Base-by-base conservation (phyloP, 2,329 filamentous ascomycete species). In the Colletotrichum godetiae region DNA sequence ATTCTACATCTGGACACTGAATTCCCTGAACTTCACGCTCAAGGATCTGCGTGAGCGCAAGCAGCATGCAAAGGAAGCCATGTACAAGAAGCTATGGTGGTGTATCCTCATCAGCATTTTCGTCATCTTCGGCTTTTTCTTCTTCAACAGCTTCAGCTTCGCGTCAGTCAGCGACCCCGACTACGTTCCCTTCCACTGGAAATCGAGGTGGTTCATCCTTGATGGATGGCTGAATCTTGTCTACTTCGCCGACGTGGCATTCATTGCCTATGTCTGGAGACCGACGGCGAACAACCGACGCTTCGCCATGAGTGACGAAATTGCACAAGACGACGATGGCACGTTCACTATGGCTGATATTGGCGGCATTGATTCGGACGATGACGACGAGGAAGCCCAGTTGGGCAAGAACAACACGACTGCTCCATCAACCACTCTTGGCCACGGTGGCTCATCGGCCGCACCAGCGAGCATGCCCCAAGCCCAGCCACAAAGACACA, bases 71-170 rank as follows among this genome's bases (percentile, higher is more conserved):
- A 99, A 99, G 82, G 95, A 95, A 60, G 84, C 90, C 83, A 99
- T 99, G 97, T 99, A 98, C 85, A 95, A 94, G 85, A 97, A 97
- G 82, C 91, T 99, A 15, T 99, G 97, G 95, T 99, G 95, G 95
- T 96, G 95, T 82, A 98, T 99, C 73, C 88, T 99, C 58, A 88
- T 91, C 75, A 97, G 94, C 81, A 97, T 99, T 80, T 86, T 98
- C 61, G 94, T 98, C 78, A 98, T 98, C 78, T 99, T 99, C 78
- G 95, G 89, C 70, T 99, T 99, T 86, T 98, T 99, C 88, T 98
- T 99, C 87, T 92, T 98, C 87, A 98, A 98, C 87, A 97, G 94
- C 77, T 95, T 98, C 83, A 95, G 94, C 0, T 98, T 99, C 81
- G 96, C 95, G 61, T 95, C 95, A 13, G 91, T 92, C 60, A 90